phyloP scores from a whole-genome alignment of 371 early-diverging fungal species.

The Mucor irregularis region DNA sequence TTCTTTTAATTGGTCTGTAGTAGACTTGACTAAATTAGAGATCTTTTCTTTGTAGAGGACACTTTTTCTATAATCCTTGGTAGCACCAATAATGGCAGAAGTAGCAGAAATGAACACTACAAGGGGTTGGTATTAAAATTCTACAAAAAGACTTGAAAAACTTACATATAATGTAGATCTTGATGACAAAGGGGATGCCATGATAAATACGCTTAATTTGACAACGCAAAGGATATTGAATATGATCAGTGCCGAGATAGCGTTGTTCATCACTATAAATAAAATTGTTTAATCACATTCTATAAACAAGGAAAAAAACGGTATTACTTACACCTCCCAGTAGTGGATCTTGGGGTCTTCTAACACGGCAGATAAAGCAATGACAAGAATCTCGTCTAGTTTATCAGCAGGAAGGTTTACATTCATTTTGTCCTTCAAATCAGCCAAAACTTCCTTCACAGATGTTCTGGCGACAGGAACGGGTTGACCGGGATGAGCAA shows the following conservation, averaged over 20 bases:
- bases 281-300: too few relatives aligned
- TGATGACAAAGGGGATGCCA: background rate
- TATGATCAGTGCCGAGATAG: slow-evolving; percentile 6
- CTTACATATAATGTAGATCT: slow-evolving; percentile 9
- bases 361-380: slow-evolving; percentile 9
- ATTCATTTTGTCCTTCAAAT: background rate
- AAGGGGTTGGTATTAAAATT: too few relatives aligned
- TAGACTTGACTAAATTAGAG: background rate
- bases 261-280: slow-evolving; percentile 4
- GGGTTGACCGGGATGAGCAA: background rate
- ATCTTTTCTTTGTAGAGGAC: slow-evolving; percentile 9
- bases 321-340: slow-evolving; percentile 18
- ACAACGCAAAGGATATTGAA: background rate
- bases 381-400: slow-evolving; percentile 13
- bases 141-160: too few relatives aligned
- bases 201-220: slow-evolving; percentile 4
- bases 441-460: slow-evolving; percentile 3
- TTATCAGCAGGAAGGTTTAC: background rate
- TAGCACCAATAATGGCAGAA: slow-evolving; percentile 1
- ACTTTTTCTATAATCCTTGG: slow-evolving; percentile 8
- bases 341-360: slow-evolving; percentile 17
- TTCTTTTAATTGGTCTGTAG: slow-evolving; percentile 1
- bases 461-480: background rate
- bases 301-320: background rate
- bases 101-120: slow-evolving; percentile 1